Evolutionary conservation across 176 grass and related monocot species (phyloP).

Genomic region (Oryza glaberrima): DNA sequence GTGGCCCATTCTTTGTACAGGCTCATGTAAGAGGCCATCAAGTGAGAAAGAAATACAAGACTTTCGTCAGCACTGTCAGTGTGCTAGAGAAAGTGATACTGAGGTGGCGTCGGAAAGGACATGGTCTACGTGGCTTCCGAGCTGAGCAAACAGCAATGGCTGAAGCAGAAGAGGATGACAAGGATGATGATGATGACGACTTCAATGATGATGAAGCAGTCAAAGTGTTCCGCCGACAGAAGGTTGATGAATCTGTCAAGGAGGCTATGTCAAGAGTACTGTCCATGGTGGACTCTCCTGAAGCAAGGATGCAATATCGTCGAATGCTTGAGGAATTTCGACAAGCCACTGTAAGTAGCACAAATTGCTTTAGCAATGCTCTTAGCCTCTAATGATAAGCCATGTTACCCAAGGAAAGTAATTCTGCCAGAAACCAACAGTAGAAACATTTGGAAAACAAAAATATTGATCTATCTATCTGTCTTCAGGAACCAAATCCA

Average conservation of each 20-base stretch:
- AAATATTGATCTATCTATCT: not conserved
- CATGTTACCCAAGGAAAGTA: constrained; percentile 19
- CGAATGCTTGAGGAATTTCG: constrained; percentile 90
- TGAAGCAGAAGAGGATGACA: constrained; percentile 42
- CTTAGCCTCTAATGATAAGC: constrained; percentile 1
- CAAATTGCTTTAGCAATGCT: constrained; percentile 24
- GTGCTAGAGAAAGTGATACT: constrained; percentile 92
- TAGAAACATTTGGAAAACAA: constrained; percentile 4
- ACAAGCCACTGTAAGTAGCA: constrained; percentile 70
- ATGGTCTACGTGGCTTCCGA: constrained; percentile 79
- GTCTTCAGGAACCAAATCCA: not conserved
- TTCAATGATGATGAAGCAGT: constrained; percentile 74
- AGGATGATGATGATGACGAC: constrained; percentile 60
- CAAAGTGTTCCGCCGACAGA: constrained; percentile 81
- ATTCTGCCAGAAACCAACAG: not conserved
- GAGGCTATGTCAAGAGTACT: constrained; percentile 84
- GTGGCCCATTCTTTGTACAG: constrained; percentile 46
- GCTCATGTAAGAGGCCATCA: constrained; percentile 96
- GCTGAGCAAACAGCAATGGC: constrained; percentile 62
- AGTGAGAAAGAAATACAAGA: constrained; percentile 88
- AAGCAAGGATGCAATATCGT: constrained; percentile 89
- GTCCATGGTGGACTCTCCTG: constrained; percentile 81
- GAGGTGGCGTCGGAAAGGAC: constrained; percentile 92
- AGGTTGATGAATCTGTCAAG: constrained; percentile 85
- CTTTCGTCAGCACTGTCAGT: constrained; percentile 80